These are phyloP conservation scores for Vitis vinifera DNA, from an alignment of 164 flowering plant genomes.

Conservation along the genomic window DNA sequence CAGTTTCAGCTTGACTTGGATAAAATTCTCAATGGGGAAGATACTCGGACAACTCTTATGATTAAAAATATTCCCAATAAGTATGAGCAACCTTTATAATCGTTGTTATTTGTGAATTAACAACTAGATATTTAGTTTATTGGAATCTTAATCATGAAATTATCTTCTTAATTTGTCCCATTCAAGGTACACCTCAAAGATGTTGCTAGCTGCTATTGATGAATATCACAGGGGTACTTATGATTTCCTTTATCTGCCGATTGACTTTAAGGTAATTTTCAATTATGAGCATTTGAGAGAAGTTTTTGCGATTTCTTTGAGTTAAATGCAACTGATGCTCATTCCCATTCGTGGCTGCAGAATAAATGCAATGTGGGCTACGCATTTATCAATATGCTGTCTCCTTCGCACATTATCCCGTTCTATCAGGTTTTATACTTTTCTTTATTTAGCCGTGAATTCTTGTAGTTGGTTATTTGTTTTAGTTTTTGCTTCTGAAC, in stretches of 20 bases:
- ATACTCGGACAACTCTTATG: constrained; percentile 87
- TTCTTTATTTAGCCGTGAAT: constrained; percentile 1
- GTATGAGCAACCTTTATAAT: constrained; percentile 36
- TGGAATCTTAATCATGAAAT: neutral
- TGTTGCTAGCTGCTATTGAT: constrained; percentile 89
- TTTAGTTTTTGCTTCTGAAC: neutral
- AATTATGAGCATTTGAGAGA: neutral
- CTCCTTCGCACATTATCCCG: constrained; percentile 74
- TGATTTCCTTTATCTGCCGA: constrained; percentile 94
- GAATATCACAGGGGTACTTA: constrained; percentile 79
- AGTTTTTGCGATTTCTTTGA: neutral
- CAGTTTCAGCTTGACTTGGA: constrained; percentile 92
- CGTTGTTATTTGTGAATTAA: neutral
- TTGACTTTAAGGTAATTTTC: constrained; percentile 84
- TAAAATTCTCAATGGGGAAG: constrained; percentile 78
- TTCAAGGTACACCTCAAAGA: constrained; percentile 80
- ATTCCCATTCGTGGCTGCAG: constrained; percentile 47
- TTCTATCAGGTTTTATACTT: constrained; percentile 66
- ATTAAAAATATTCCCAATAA: constrained; percentile 95
- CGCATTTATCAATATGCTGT: constrained; percentile 95
- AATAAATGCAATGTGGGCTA: constrained; percentile 98
- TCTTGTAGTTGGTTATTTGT: neutral
- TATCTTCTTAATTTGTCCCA: constrained; percentile 5
- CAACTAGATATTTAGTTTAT: neutral
- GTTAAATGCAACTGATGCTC: constrained; percentile 18